A percentile compares a stretch with the other conserved stretches of the same genome.
Conservation (phyloP, 768 basidiomycete genomes). For the Flagelloscypha sp. region DNA sequence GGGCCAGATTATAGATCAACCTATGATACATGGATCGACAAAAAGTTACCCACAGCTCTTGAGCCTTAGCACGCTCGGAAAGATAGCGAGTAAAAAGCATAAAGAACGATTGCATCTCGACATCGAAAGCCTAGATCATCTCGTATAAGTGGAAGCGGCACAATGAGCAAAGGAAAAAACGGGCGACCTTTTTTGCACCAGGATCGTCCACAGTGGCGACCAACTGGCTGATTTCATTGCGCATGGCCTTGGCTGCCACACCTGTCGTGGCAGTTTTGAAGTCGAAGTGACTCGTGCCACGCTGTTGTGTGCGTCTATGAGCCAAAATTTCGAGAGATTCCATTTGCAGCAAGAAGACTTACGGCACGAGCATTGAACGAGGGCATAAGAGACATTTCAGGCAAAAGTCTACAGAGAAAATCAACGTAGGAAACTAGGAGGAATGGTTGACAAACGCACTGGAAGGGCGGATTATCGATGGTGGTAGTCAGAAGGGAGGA, state of each 20-base stretch:
- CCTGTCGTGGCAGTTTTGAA: constrained; percentile 98
- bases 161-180: constrained; percentile 4
- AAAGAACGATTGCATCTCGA: constrained; percentile 96
- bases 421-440: no score
- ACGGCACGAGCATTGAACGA: no score
- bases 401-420: no score
- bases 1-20: no score
- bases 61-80: constrained; percentile 75
- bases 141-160: constrained; percentile 13
- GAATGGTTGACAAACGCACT: no score
- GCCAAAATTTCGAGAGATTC: no score
- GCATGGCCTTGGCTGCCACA: constrained; percentile 92
- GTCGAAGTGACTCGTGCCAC: constrained; percentile 79
- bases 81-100: constrained; percentile 94
- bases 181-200: constrained; percentile 69
- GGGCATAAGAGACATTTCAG: no score
- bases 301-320: no score
- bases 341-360: no score
- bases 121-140: constrained; percentile 67
- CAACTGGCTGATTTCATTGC: constrained; percentile 94
- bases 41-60: constrained; percentile 62
- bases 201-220: constrained; percentile 79
- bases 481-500: no score
- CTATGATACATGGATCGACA: constrained; percentile 8
- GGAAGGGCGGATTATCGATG: no score